Percentiles rank a stretch among this genome's conserved stretches.
Evolutionary conservation across 257 asterid species (phyloP).

Genomic region (Solanum neorickii): DNA sequence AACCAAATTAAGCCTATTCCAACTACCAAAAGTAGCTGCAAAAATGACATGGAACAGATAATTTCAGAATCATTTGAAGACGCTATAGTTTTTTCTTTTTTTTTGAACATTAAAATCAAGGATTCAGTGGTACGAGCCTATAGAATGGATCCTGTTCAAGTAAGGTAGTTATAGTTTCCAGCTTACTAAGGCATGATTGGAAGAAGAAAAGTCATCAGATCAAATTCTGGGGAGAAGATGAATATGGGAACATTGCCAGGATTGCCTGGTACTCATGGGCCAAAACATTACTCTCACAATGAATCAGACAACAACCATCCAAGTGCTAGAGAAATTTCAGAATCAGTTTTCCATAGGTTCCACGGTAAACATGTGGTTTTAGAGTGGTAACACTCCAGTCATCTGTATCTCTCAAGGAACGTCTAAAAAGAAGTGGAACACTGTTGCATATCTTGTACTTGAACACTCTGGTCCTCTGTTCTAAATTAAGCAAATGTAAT

Average conservation of each 20-base stretch:
- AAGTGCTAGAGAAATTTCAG: slow-evolving; percentile 87
- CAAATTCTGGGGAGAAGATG: background rate
- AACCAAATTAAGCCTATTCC: background rate
- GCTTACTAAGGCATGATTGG: background rate
- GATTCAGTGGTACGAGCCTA: too few relatives aligned
- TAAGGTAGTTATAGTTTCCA: background rate
- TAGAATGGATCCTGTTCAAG: too few relatives aligned
- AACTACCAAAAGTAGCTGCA: background rate
- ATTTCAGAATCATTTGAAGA: background rate
- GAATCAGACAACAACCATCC: slow-evolving; percentile 91
- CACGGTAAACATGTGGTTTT: slow-evolving; percentile 63
- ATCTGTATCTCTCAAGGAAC: slow-evolving; percentile 65
- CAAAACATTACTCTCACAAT: slow-evolving; percentile 54
- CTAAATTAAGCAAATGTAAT: background rate
- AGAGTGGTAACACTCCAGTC: slow-evolving; percentile 51
- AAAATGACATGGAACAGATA: background rate
- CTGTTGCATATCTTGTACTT: slow-evolving; percentile 11
- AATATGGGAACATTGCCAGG: slow-evolving; percentile 19
- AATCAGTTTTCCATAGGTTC: slow-evolving; percentile 69
- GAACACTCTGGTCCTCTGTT: background rate
- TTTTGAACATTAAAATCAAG: too few relatives aligned
- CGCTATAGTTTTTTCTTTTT: background rate
- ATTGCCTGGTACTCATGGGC: slow-evolving; percentile 80
- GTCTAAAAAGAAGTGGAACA: slow-evolving; percentile 74
- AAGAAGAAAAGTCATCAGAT: background rate